Evolutionary conservation across 2,329 filamentous ascomycete genomes (phyloP).

Genomic region (Plectosphaerella cucumerina): DNA sequence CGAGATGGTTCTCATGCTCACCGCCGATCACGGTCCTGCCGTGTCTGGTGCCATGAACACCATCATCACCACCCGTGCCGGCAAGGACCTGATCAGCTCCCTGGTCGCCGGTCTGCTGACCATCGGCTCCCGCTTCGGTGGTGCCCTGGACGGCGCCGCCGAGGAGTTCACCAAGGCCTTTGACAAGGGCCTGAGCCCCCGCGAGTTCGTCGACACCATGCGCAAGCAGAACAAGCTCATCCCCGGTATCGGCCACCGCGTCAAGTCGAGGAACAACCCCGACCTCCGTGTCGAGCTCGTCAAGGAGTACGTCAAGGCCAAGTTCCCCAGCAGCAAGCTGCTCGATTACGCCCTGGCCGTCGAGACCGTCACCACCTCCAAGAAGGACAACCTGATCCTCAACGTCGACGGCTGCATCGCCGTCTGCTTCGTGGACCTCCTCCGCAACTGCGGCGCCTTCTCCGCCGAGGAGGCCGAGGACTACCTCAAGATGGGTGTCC

Average conservation of each 20-base stretch:
- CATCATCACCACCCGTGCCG: conserved; percentile 98
- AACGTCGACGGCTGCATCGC: conserved; percentile 98
- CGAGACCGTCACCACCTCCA: conserved; percentile 96
- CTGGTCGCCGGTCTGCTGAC: conserved; percentile 96
- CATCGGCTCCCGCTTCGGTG: conserved; percentile 96
- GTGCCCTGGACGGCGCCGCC: conserved; percentile 93
- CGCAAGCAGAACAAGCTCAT: conserved; percentile 99
- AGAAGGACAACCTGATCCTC: conserved; percentile 99
- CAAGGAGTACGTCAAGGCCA: conserved; percentile 96
- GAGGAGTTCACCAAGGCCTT: conserved; percentile 98
- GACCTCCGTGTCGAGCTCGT: conserved; percentile 99
- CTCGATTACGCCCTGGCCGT: conserved; percentile 98
- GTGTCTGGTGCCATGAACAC: conserved; percentile 99
- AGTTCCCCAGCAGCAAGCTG: conserved; percentile 97
- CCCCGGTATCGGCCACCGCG: conserved; percentile 96
- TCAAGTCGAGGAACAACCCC: conserved; percentile 99
- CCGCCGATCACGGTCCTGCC: conserved; percentile 96
- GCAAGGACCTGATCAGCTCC: conserved; percentile 95
- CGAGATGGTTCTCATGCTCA: conserved; percentile 99
- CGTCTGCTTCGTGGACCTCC: conserved; percentile 96
- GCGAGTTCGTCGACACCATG: conserved; percentile 99
- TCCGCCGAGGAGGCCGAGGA: conserved; percentile 94
- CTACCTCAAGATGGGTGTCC: conserved; percentile 97
- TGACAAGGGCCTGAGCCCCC: conserved; percentile 95
- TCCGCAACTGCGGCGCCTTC: conserved; percentile 98